phyloP scores from a whole-genome alignment of 345 rosid species.

The Clarkia xantiana region DNA sequence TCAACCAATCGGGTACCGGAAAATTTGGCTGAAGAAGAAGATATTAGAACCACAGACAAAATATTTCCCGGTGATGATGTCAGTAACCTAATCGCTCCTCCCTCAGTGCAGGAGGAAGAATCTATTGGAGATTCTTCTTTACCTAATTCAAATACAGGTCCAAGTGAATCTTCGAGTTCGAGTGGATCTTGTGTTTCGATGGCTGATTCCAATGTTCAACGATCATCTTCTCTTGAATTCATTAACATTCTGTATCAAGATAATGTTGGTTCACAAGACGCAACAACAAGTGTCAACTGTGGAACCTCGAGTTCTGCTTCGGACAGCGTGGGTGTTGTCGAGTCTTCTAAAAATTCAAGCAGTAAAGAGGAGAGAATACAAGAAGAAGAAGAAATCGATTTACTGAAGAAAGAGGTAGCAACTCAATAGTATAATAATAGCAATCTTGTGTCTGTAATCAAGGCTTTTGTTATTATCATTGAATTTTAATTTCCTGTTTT shows the following conservation, averaged over 20 bases:
- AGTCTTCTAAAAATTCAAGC: constrained; percentile 13
- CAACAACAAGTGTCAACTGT: constrained; percentile 8
- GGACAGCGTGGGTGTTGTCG: constrained; percentile 16
- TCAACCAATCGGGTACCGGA: constrained; percentile 9
- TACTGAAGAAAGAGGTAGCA: constrained; percentile 55
- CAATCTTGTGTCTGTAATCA: background rate
- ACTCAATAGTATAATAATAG: background rate
- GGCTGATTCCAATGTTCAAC: no score
- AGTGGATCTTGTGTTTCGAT: no score
- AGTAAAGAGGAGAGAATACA: background rate
- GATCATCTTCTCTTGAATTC: constrained; percentile 11
- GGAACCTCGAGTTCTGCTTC: constrained; percentile 12
- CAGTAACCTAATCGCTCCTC: constrained; percentile 14
- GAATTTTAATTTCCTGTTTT: constrained; percentile 7
- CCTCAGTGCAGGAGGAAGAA: constrained; percentile 14
- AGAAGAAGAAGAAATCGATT: constrained; percentile 25
- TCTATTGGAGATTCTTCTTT: constrained; percentile 17
- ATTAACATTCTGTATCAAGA: constrained; percentile 13
- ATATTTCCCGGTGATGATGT: constrained; percentile 15
- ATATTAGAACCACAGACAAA: background rate
- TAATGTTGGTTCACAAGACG: constrained; percentile 17
- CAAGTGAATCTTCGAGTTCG: background rate
- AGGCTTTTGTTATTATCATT: constrained; percentile 1
- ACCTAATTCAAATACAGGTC: constrained; percentile 1
- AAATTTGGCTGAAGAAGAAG: constrained; percentile 4